Percentiles rank a stretch among this genome's conserved stretches.
Evolutionary conservation across 257 asterid species (phyloP).

Genomic region (Nicotiana benthamiana): DNA sequence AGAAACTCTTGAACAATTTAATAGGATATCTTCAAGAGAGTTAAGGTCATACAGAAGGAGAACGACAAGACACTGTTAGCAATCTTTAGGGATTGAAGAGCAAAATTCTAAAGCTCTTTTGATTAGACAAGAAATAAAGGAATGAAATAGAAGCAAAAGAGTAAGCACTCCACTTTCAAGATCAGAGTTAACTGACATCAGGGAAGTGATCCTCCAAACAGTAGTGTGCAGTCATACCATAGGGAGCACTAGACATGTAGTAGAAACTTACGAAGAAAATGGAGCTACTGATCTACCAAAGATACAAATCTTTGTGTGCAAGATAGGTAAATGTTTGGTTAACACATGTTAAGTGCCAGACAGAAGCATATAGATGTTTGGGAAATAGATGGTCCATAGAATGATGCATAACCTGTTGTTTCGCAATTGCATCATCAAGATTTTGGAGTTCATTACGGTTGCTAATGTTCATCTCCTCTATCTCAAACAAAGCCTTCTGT

Average conservation of each 20-base stretch:
- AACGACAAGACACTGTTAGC: not conserved
- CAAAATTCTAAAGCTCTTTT: not conserved
- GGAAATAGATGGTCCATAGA: not conserved
- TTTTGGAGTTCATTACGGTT: constrained; percentile 79
- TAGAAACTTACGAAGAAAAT: not conserved
- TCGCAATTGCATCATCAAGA: constrained; percentile 80
- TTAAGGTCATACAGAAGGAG: not conserved
- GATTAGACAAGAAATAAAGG: not conserved
- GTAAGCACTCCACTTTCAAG: not conserved
- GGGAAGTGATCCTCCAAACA: not conserved
- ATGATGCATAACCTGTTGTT: constrained; percentile 53
- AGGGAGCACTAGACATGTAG: not conserved
- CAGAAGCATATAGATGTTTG: not conserved
- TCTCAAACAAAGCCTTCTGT: constrained; percentile 83
- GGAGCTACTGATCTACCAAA: not conserved
- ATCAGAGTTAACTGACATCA: not conserved
- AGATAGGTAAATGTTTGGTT: not conserved
- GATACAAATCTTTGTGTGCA: not conserved
- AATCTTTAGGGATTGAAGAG: not conserved
- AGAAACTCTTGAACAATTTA: constrained; percentile 1
- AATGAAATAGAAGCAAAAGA: not conserved
- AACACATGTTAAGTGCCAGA: not conserved
- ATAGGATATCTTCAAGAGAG: not conserved
- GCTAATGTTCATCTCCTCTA: constrained; percentile 87
- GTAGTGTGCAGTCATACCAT: not conserved